These are phyloP conservation scores for Saccharomyces jurei DNA, from an alignment of 805 yeast species.

Conservation along the genomic window DNA sequence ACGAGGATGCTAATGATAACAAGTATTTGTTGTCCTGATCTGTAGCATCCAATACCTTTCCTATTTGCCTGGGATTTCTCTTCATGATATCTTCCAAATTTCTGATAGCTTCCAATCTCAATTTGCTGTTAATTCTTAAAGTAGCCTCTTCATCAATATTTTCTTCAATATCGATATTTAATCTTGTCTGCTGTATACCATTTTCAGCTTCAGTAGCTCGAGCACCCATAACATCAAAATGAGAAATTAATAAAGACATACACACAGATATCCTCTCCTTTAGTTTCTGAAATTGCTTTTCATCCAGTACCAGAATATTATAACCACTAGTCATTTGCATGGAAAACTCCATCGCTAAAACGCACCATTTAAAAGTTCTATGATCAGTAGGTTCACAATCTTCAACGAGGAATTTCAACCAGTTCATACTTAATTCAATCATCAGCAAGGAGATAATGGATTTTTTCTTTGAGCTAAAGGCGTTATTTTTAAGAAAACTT, in stretches of 20 bases:
- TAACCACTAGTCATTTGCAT: slow-evolving; percentile 90
- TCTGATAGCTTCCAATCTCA: slow-evolving; percentile 56
- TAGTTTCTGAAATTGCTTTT: slow-evolving; percentile 63
- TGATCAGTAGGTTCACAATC: slow-evolving; percentile 91
- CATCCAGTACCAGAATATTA: slow-evolving; percentile 72
- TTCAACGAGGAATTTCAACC: slow-evolving; percentile 90
- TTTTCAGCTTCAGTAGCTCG: slow-evolving; percentile 61
- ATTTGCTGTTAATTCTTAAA: slow-evolving; percentile 52
- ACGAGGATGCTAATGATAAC: slow-evolving; percentile 77
- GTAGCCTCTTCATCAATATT: slow-evolving; percentile 49
- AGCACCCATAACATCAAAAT: slow-evolving; percentile 97
- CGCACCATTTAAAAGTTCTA: slow-evolving; percentile 93
- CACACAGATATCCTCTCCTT: slow-evolving; percentile 86
- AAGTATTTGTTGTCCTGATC: slow-evolving; percentile 83
- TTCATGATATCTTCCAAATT: slow-evolving; percentile 50
- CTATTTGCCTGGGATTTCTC: slow-evolving; percentile 47
- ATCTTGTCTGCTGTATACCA: slow-evolving; percentile 25
- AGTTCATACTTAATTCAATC: slow-evolving; percentile 69
- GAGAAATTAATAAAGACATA: slow-evolving; percentile 86
- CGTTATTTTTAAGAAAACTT: slow-evolving; percentile 57
- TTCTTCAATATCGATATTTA: slow-evolving; percentile 30
- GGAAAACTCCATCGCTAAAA: slow-evolving; percentile 88
- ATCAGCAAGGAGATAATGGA: slow-evolving; percentile 63
- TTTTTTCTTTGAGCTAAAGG: slow-evolving; percentile 45
- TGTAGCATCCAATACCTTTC: slow-evolving; percentile 81